A percentile compares a stretch with the other conserved stretches of the same genome.
These are phyloP conservation scores for Lepiota venenata DNA, from an alignment of 768 basidiomycete species.

Conservation along the genomic window DNA sequence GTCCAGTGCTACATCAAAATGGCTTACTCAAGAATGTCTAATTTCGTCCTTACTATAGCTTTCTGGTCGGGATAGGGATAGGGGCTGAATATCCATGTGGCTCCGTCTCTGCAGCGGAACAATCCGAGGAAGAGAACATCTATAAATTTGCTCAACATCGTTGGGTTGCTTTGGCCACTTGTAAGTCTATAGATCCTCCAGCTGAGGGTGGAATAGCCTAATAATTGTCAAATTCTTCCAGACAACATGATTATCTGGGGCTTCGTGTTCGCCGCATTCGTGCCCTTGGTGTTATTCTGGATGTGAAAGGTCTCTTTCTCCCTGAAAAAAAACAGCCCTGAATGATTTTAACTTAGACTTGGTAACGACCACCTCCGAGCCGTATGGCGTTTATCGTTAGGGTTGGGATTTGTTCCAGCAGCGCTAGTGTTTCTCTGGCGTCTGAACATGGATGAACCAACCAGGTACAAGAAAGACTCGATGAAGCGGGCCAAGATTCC, in stretches of 20 bases:
- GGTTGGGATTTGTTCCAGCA: constrained; percentile 81
- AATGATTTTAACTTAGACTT: constrained; percentile 41
- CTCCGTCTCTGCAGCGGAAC: constrained; percentile 84
- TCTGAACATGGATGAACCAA: constrained; percentile 78
- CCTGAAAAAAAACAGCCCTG: no score
- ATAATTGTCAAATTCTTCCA: constrained; percentile 19
- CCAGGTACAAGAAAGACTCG: constrained; percentile 67
- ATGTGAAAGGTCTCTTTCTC: constrained; percentile 43
- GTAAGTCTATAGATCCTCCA: constrained; percentile 30
- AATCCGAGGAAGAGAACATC: constrained; percentile 81
- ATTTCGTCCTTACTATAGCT: constrained; percentile 37
- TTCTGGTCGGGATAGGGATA: constrained; percentile 85
- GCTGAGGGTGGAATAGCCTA: no score
- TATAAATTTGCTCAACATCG: constrained; percentile 77
- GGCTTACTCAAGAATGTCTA: no score
- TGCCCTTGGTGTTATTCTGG: constrained; percentile 85
- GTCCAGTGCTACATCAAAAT: constrained; percentile 10
- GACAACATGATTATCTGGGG: constrained; percentile 86
- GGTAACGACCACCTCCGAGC: constrained; percentile 77
- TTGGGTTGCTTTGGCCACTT: constrained; percentile 88
- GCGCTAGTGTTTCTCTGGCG: constrained; percentile 82
- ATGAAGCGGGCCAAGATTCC: constrained; percentile 78
- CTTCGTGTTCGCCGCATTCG: constrained; percentile 76
- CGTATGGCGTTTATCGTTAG: constrained; percentile 85
- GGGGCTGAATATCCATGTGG: constrained; percentile 92